These are phyloP conservation scores for Chamaecrista fasciculata DNA, from an alignment of 306 rosid species.

Conservation along the genomic window DNA sequence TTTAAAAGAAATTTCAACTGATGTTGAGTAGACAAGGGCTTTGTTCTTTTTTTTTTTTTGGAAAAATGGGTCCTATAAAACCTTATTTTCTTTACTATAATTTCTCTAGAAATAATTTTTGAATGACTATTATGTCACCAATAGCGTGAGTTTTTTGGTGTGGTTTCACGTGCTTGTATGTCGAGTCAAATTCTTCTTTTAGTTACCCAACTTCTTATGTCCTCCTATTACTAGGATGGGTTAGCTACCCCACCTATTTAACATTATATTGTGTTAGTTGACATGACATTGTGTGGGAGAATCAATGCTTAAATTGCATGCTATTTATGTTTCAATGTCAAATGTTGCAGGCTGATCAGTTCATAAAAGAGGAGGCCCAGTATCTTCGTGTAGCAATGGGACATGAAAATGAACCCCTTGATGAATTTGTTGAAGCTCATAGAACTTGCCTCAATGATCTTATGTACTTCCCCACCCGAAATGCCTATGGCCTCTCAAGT, in stretches of 20 bases:
- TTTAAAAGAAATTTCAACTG: neutral
- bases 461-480: conserved; percentile 77
- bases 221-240: neutral
- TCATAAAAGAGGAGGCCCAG: conserved; percentile 70
- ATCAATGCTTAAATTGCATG: neutral
- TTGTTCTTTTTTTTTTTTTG: neutral
- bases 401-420: conserved; percentile 71
- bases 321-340: conserved; percentile 17
- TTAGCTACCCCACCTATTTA: conserved; percentile 13
- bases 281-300: conserved; percentile 1
- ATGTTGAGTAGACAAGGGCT: neutral
- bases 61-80: neutral
- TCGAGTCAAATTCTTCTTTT: neutral
- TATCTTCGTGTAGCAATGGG: conserved; percentile 83
- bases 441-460: conserved; percentile 75
- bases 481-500: conserved; percentile 81
- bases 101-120: neutral
- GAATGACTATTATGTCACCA: neutral
- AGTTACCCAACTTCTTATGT: neutral
- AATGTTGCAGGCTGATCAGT: conserved; percentile 63
- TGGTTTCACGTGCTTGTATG: neutral
- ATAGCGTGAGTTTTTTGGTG: neutral
- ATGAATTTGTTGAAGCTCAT: conserved; percentile 91
- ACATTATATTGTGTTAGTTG: neutral
- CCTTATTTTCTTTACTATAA: neutral